Evolutionary conservation across 1,284 basidiomycete species (phyloP).

Genomic region (Pseudozyma flocculosa): DNA sequence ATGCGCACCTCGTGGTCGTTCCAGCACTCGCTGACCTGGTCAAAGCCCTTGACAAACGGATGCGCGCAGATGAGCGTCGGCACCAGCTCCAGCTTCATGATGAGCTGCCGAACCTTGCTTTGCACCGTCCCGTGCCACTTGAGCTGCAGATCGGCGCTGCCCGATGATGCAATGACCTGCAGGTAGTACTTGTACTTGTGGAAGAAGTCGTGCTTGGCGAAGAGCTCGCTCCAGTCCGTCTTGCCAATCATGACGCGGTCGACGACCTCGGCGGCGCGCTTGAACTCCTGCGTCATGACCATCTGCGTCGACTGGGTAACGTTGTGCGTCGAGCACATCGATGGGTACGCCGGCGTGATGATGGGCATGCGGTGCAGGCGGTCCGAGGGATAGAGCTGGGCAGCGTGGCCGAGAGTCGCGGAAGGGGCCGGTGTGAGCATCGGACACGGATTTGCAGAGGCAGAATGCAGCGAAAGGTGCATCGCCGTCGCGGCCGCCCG

Average conservation of each 20-base stretch:
- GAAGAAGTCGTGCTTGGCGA: conserved; percentile 94
- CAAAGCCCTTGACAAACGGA: conserved; percentile 92
- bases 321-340: conserved; percentile 99
- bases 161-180: conserved; percentile 90
- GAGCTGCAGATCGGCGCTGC: conserved; percentile 76
- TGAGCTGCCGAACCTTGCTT: conserved; percentile 88
- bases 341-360: conserved; percentile 97
- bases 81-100: conserved; percentile 95
- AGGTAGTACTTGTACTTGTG: conserved; percentile 95
- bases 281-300: conserved; percentile 95
- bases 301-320: conserved; percentile 92
- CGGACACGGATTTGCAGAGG: too few species aligned
- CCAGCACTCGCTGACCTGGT: conserved; percentile 79
- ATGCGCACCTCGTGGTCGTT: conserved; percentile 67
- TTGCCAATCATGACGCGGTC: conserved; percentile 84
- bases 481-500: too few species aligned
- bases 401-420: too few species aligned
- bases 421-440: too few species aligned
- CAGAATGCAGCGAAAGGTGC: too few species aligned
- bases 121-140: conserved; percentile 99
- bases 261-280: conserved; percentile 88
- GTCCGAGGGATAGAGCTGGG: conserved; percentile 81
- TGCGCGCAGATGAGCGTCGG: conserved; percentile 88
- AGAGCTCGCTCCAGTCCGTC: conserved; percentile 76
- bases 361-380: conserved; percentile 98